A percentile compares a stretch with the other conserved stretches of the same genome.
phyloP scores from a whole-genome alignment of 2,329 filamentous ascomycete genomes.

The Scedosporium minutisporum region DNA sequence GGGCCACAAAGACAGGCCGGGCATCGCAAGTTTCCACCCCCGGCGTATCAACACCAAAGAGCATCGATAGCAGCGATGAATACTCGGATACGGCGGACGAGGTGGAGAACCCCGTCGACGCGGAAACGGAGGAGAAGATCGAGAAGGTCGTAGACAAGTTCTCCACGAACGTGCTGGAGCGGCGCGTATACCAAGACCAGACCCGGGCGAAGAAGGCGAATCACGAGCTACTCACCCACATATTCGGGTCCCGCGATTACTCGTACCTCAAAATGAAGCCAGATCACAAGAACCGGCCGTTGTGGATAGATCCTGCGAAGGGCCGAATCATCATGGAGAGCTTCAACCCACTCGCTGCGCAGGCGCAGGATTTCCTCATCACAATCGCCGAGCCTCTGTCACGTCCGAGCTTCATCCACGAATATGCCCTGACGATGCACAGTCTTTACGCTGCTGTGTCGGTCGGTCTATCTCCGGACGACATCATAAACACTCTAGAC shows the following conservation, averaged over 20 bases:
- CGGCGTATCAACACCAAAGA: constrained; percentile 49
- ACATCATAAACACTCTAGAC: constrained; percentile 85
- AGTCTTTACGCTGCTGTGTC: constrained; percentile 93
- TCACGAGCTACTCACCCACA: constrained; percentile 34
- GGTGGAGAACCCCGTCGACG: constrained; percentile 40
- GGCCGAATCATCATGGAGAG: constrained; percentile 88
- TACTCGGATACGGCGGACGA: constrained; percentile 25
- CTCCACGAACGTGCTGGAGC: constrained; percentile 20
- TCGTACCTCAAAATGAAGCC: constrained; percentile 74
- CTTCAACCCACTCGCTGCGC: constrained; percentile 77
- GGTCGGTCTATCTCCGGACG: constrained; percentile 78
- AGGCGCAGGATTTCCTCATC: constrained; percentile 89
- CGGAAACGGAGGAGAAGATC: constrained; percentile 42
- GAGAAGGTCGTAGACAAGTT: constrained; percentile 52
- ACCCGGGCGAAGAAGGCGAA: constrained; percentile 29
- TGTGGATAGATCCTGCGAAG: constrained; percentile 86
- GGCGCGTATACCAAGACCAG: constrained; percentile 29
- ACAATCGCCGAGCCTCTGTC: constrained; percentile 92
- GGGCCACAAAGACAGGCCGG: constrained; percentile 44
- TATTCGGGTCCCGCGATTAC: constrained; percentile 56
- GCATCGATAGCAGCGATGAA: constrained; percentile 45
- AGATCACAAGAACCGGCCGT: constrained; percentile 78
- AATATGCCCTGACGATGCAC: constrained; percentile 85
- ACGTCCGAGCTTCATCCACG: constrained; percentile 81
- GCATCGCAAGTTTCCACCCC: constrained; percentile 51